Evolutionary conservation across 2,329 filamentous ascomycete genomes (phyloP).

Genomic region (Penicillium capsulatum): DNA sequence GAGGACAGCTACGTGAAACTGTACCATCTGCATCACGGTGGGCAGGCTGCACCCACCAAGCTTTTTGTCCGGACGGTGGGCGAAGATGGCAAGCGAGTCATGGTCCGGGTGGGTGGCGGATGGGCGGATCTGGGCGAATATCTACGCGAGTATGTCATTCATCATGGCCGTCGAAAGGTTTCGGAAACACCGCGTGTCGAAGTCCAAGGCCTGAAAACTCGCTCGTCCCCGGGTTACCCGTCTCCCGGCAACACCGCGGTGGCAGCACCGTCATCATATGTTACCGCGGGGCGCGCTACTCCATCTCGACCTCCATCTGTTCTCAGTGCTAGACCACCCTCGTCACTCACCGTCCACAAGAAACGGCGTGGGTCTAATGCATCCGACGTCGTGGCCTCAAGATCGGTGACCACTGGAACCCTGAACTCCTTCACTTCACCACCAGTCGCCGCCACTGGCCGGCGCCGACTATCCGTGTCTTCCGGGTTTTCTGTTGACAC

Average conservation of each 20-base stretch:
- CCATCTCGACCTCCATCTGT: conserved; percentile 38
- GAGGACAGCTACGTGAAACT: conserved; percentile 75
- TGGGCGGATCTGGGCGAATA: conserved; percentile 97
- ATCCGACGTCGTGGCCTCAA: conserved; percentile 27
- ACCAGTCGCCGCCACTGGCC: conserved; percentile 24
- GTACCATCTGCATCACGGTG: conserved; percentile 83
- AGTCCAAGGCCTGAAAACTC: conserved; percentile 47
- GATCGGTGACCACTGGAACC: conserved; percentile 28
- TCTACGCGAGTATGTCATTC: conserved; percentile 83
- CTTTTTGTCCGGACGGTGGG: conserved; percentile 91
- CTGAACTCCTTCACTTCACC: conserved; percentile 29
- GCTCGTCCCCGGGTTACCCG: conserved; percentile 27
- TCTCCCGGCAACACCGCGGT: conserved; percentile 25
- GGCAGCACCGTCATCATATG: conserved; percentile 13
- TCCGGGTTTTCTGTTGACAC: conserved; percentile 35
- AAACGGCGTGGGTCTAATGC: conserved; percentile 35
- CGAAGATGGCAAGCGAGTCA: conserved; percentile 83
- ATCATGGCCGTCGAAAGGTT: conserved; percentile 72
- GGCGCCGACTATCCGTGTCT: conserved; percentile 35
- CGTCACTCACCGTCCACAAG: conserved; percentile 40
- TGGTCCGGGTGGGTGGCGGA: conserved; percentile 97
- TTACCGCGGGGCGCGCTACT: conserved; percentile 29
- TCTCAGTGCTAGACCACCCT: conserved; percentile 35
- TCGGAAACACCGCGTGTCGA: conserved; percentile 53
- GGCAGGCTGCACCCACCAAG: conserved; percentile 84